These are phyloP conservation scores for Calonectria ilicicola DNA, from an alignment of 2,329 filamentous ascomycete species.

Conservation along the genomic window DNA sequence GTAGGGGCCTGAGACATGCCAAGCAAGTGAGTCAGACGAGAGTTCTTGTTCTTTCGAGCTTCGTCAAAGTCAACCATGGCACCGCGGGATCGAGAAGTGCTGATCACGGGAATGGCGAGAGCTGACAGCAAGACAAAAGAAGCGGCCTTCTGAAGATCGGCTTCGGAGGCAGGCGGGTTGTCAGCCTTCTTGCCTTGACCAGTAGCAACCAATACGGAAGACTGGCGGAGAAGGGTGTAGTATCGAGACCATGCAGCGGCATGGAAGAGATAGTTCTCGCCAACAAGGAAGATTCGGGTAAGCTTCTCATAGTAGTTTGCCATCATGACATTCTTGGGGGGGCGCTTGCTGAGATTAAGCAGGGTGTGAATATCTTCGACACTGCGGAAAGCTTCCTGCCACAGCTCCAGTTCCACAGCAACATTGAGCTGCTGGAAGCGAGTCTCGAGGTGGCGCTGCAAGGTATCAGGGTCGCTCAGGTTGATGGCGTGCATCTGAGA, in stretches of 20 bases:
- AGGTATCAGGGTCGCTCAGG: slow-evolving; percentile 94
- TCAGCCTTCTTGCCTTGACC: slow-evolving; percentile 94
- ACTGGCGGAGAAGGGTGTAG: slow-evolving; percentile 95
- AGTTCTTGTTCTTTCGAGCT: slow-evolving; percentile 98
- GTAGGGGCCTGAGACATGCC: slow-evolving; percentile 93
- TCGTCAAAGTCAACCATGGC: slow-evolving; percentile 97
- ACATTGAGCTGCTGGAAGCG: slow-evolving; percentile 99
- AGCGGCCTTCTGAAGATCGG: slow-evolving; percentile 92
- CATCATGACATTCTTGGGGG: slow-evolving; percentile 99
- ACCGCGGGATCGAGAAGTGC: slow-evolving; percentile 94
- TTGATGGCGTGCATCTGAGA: slow-evolving; percentile 99
- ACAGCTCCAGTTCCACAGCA: slow-evolving; percentile 95
- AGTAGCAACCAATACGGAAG: slow-evolving; percentile 82
- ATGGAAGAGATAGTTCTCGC: slow-evolving; percentile 99
- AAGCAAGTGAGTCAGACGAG: slow-evolving; percentile 92
- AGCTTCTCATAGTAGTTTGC: slow-evolving; percentile 99
- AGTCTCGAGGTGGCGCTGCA: slow-evolving; percentile 97
- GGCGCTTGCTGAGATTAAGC: slow-evolving; percentile 96
- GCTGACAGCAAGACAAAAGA: slow-evolving; percentile 96
- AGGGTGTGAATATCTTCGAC: slow-evolving; percentile 99
- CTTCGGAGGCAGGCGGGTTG: slow-evolving; percentile 89
- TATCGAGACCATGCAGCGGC: slow-evolving; percentile 97
- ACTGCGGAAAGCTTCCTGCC: slow-evolving; percentile 99
- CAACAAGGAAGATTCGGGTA: slow-evolving; percentile 97
- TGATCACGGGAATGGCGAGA: slow-evolving; percentile 98